Base-by-base conservation (phyloP, 2,329 filamentous ascomycete species). In the Colletotrichum theobromicola region DNA sequence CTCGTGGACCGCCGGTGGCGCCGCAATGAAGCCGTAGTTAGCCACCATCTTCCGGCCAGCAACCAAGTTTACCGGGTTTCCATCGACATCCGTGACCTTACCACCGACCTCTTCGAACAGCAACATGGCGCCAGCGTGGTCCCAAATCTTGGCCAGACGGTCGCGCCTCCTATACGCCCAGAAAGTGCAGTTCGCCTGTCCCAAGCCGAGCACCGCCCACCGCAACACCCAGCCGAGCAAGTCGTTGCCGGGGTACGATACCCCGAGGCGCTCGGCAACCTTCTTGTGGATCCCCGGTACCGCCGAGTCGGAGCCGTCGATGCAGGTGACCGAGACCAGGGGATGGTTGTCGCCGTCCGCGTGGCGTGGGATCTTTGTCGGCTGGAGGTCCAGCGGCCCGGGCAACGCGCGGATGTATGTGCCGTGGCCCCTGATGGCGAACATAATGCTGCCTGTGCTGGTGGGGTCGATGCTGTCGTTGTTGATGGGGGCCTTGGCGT, bases 71-170 rank as follows among this genome's bases (percentile, higher is more conserved):
- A 91, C 88, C 2, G 83, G 81, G 72, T 82, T 84, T 1, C 90
- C 90, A 61, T 88, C 83, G 0, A 90, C 84, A 75, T 92, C 90
- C 0, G 89, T 91, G 65, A 92, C 84, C 71, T 82, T 84, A 2
- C 90, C 90, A 1, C 90, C 90, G 2, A 87, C 83, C 79, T 92
- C 90, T 74, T 90, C 87, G 57, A 90, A 91, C 9, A 92, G 78
- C 35, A 92, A 78, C 88, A 91, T 90, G 0, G 89, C 90, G 3
- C 90, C 90, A 0, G 90, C 89, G 70, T 92, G 90, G 75, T 92
- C 90, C 90, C 90, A 92, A 2, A 89, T 83, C 81, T 92, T 91
- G 12, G 86, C 90, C 13, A 83, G 83, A 1, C 89, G 83, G 28
- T 85, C 84, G 24, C 84, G 82, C 26, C 82, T 80, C 75, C 86